Evolutionary conservation across 2,329 filamentous ascomycete species (phyloP), one percentile per base, ranked within the genome.

Genomic region (Calycina herbarum): DNA sequence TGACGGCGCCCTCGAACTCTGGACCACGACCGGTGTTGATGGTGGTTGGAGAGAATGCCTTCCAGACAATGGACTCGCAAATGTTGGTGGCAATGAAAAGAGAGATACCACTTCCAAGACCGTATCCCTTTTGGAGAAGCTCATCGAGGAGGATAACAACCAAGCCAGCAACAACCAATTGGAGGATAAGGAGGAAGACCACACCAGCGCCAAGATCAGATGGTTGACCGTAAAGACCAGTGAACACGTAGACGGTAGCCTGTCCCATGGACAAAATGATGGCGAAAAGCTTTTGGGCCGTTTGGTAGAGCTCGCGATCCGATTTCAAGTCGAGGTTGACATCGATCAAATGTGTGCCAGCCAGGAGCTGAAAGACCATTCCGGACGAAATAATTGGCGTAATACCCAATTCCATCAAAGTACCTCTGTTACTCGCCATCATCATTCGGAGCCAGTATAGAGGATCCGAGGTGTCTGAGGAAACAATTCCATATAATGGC

Each of bases 391-490:
- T 98, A 81, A 99, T 99, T 75, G 96, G 96, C 29, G 95, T 97
- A 75, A 98, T 95, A 84, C 94, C 93, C 83, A 97, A 78, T 78
- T 97, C 94, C 94, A 97, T 97, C 79, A 97, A 80, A 31, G 94
- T 97, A 81, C 94, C 94, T 77, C 94, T 89, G 81, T 99, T 99
- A 90, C 93, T 97, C 78, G 95, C 95, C 87, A 98, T 89, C 89
- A 99, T 97, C 94, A 99, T 98, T 82, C 95, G 91, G 77, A 99
- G 87, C 95, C 95, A 99, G 88, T 99, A 99, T 76, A 99, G 86
- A 74, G 95, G 96, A 83, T 99, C 96, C 68, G 95, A 98, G 75
- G 93, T 97, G 82, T 95, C 92, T 76, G 95, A 99, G 64, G 95
- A 99, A 78, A 99, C 96, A 81, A 99, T 99, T 82, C 95, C 95